phyloP scores from a whole-genome alignment of 345 rosid species.

The Draba incana region DNA sequence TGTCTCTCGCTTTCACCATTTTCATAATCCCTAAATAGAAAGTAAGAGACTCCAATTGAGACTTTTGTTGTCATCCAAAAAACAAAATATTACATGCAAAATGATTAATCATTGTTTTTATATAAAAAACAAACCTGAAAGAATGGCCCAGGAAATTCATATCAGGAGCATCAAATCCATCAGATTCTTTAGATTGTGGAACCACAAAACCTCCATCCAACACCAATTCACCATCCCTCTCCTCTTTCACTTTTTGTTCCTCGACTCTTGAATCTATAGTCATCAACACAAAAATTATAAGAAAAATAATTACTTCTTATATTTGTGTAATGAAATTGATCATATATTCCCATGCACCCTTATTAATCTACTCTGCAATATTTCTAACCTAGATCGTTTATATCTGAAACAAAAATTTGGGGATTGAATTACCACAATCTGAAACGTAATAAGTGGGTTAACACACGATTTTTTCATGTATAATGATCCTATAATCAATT shows the following conservation, averaged over 20 bases:
- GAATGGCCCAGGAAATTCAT: slow-evolving; percentile 48
- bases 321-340: not conserved
- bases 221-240: slow-evolving; percentile 48
- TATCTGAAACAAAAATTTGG: not conserved
- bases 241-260: slow-evolving; percentile 38
- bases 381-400: not conserved
- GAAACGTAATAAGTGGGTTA: not conserved
- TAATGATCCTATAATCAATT: not conserved
- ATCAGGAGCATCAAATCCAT: slow-evolving; percentile 44
- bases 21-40: slow-evolving; percentile 42
- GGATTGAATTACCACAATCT: not conserved
- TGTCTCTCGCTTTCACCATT: slow-evolving; percentile 50
- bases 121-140: slow-evolving; percentile 39
- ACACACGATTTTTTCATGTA: not conserved
- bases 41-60: not conserved
- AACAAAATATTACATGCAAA: not conserved
- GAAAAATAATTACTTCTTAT: not conserved
- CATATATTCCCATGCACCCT: not conserved
- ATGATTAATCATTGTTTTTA: not conserved
- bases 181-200: slow-evolving; percentile 38
- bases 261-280: slow-evolving; percentile 44
- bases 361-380: not conserved
- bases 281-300: not conserved
- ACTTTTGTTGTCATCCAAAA: not conserved
- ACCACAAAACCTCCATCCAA: slow-evolving; percentile 50